These are phyloP conservation scores for Cyberlindnera euphorbiae DNA, from an alignment of 805 yeast genomes.

Conservation along the genomic window DNA sequence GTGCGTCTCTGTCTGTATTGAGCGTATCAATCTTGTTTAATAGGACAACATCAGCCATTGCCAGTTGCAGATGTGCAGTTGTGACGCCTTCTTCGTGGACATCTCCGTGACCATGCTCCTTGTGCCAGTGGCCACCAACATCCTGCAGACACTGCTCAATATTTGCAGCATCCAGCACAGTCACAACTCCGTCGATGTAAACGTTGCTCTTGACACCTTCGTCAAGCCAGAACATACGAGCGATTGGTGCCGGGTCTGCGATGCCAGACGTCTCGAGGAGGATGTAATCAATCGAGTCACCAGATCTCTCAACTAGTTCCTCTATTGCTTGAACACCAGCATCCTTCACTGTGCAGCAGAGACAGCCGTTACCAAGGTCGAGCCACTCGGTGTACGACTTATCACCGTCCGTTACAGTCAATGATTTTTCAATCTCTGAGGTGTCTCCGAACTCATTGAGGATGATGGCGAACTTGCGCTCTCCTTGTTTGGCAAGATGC, in stretches of 20 bases:
- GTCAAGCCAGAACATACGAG: constrained; percentile 96
- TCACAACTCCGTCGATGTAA: constrained; percentile 85
- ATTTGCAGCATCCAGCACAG: constrained; percentile 77
- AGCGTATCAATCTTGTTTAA: constrained; percentile 73
- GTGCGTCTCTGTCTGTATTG: constrained; percentile 26
- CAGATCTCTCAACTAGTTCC: constrained; percentile 66
- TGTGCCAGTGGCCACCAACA: constrained; percentile 66
- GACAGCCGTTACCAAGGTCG: constrained; percentile 93
- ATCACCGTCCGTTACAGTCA: constrained; percentile 57
- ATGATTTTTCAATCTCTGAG: constrained; percentile 79
- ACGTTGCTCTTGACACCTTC: constrained; percentile 81
- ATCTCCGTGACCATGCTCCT: constrained; percentile 36
- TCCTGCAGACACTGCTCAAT: constrained; percentile 66
- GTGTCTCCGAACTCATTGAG: constrained; percentile 92
- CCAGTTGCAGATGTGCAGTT: constrained; percentile 86
- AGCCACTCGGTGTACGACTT: constrained; percentile 84
- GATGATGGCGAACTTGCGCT: constrained; percentile 78
- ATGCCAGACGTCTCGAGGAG: constrained; percentile 91
- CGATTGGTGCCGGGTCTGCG: constrained; percentile 97
- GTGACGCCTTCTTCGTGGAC: constrained; percentile 47
- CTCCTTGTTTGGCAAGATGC: constrained; percentile 63
- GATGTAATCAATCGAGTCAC: constrained; percentile 81
- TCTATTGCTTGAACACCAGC: constrained; percentile 94
- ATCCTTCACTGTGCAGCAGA: constrained; percentile 94
- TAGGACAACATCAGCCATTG: constrained; percentile 79